Conservation (phyloP, 1,139 yeast genomes). For the Meyerozyma smithsonii region DNA sequence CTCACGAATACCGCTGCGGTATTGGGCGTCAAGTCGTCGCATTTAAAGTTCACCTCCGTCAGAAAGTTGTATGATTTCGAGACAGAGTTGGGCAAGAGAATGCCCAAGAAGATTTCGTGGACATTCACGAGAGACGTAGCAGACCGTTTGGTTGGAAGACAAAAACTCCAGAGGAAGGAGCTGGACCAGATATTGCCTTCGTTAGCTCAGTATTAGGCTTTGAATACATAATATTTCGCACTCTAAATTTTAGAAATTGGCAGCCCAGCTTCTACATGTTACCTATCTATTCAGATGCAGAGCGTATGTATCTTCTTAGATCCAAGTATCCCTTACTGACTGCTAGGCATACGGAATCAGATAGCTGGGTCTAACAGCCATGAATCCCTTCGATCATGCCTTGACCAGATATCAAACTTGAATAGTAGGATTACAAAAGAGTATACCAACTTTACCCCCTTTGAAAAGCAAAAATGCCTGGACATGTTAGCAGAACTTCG, state of each 20-base stretch:
- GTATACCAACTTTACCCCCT: neutral
- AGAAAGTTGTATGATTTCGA: slow-evolving; percentile 79
- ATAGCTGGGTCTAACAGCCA: neutral
- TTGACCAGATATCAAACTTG: neutral
- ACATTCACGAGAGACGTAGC: slow-evolving; percentile 65
- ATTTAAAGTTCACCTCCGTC: slow-evolving; percentile 68
- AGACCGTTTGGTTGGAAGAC: slow-evolving; percentile 82
- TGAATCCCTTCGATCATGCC: neutral
- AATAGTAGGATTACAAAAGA: neutral
- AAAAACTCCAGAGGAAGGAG: neutral
- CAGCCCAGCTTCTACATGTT: neutral
- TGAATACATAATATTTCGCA: neutral
- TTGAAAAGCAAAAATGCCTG: neutral
- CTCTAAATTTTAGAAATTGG: neutral
- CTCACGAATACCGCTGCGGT: slow-evolving; percentile 70
- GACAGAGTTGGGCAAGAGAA: slow-evolving; percentile 72
- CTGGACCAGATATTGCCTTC: neutral
- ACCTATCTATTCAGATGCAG: neutral
- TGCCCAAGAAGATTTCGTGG: slow-evolving; percentile 92
- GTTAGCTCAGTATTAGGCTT: neutral
- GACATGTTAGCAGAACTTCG: slow-evolving; percentile 1
- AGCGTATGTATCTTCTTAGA: neutral
- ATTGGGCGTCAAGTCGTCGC: slow-evolving; percentile 78
- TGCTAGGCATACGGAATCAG: neutral
- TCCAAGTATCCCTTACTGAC: neutral